Base-by-base conservation (phyloP, 2,329 filamentous ascomycete genomes). In the Myriosclerotinia scirpicola region DNA sequence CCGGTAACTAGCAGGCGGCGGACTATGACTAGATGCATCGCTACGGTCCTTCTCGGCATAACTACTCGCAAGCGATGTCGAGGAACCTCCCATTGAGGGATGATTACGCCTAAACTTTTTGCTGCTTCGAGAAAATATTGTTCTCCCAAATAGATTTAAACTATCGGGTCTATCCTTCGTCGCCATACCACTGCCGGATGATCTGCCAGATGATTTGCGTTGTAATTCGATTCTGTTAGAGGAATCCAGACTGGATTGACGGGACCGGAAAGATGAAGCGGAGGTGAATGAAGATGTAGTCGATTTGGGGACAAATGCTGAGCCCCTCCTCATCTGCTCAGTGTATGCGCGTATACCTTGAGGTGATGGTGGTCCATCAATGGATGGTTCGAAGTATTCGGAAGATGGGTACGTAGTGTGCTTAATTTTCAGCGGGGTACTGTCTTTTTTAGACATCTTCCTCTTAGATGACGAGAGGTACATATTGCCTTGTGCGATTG, bases 341-440 rank as follows among this genome's bases (percentile, higher is more conserved):
- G 80, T 86, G 63, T 87, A 79, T 67, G 84, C 84, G 70, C 85
- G 83, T 71, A 87, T 81, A 69, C 81, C 81, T 72, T 85, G 83
- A 38, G 86, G 84, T 44, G 86, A 88, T 0, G 86, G 85, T 52
- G 86, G 85, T 22, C 84, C 84, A 71, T 88, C 84, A 66, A 88
- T 77, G 68, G 86, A 82, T 59, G 86, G 85, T 67, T 83, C 85
- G 67, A 88, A 76, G 64, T 84, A 79, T 67, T 84, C 81, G 67
- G 40, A 34, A 9, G 60, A 30, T 14, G 58, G 58, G n/a, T 61
- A 54, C 26, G 58, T 63, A 20, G 26, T 46, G 22, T 66, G 64
- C n/a, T 62, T 63, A 26, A 26, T 22, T 5, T 34, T 54, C 8
- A 48, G 58, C 48, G 40, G 64, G 30, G 42, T 40, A 17, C 36